These are phyloP conservation scores for Trichoderma semiorbis DNA, from an alignment of 2,329 filamentous ascomycete genomes.

Conservation along the genomic window DNA sequence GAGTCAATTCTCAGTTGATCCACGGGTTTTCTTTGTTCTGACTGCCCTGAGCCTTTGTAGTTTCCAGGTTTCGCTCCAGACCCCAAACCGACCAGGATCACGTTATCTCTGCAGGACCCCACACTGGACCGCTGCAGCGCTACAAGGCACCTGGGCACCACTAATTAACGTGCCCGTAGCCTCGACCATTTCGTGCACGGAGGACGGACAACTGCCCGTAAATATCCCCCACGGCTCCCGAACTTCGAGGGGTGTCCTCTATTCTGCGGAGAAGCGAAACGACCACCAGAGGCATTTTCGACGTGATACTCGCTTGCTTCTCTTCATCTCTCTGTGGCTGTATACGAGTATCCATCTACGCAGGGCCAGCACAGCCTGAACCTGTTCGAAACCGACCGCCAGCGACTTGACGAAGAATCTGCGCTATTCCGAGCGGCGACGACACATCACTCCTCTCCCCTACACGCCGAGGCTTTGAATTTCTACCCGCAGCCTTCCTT, in stretches of 20 bases:
- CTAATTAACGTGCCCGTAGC: constrained; percentile 7
- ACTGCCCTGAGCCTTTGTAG: background rate
- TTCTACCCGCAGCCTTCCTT: background rate
- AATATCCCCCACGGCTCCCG: constrained; percentile 10
- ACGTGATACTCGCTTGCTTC: background rate
- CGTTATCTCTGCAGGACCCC: constrained; percentile 18
- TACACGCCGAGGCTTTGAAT: background rate
- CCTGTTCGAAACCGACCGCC: background rate
- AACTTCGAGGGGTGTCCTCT: constrained; percentile 9
- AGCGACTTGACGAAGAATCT: constrained; percentile 15
- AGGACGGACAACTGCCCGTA: background rate
- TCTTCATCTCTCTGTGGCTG: background rate
- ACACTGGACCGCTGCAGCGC: constrained; percentile 7
- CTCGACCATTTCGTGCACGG: background rate
- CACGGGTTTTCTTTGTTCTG: background rate
- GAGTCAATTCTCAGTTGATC: background rate
- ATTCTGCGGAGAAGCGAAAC: constrained; percentile 15
- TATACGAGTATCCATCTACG: background rate
- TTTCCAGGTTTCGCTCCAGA: background rate
- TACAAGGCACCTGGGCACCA: constrained; percentile 5
- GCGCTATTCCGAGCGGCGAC: background rate
- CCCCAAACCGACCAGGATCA: constrained; percentile 7
- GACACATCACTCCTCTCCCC: background rate
- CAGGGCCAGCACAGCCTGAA: background rate
- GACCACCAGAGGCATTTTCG: constrained; percentile 15